phyloP scores from a whole-genome alignment of 108 stramenopile species.

The Pseudonitzschia delicatissima region DNA sequence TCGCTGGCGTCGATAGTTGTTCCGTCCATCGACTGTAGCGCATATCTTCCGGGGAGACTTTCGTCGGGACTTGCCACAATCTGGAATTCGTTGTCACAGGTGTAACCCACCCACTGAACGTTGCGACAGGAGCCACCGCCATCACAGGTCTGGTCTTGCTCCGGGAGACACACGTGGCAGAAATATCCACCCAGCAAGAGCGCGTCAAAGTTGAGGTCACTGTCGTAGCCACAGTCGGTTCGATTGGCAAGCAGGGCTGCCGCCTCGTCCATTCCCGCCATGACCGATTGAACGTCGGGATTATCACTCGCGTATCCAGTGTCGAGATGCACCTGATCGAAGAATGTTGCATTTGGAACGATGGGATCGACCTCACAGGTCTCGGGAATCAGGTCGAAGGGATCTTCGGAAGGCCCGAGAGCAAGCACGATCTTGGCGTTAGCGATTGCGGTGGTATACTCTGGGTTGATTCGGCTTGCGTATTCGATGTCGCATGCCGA shows the following conservation, averaged over 20 bases:
- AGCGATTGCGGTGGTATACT: neutral
- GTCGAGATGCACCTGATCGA: constrained; percentile 49
- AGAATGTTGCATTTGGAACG: constrained; percentile 34
- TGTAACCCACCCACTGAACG: constrained; percentile 38
- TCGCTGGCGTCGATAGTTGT: neutral
- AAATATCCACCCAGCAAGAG: constrained; percentile 51
- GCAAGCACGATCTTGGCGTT: neutral
- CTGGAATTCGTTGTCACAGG: constrained; percentile 41
- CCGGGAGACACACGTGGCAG: constrained; percentile 41
- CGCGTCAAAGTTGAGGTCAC: constrained; percentile 50
- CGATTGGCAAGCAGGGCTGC: constrained; percentile 43
- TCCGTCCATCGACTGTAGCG: neutral
- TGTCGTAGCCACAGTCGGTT: constrained; percentile 47
- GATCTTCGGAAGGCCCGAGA: neutral
- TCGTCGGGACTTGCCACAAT: constrained; percentile 1
- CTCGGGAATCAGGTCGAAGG: constrained; percentile 20
- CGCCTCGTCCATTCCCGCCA: constrained; percentile 45
- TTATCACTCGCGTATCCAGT: constrained; percentile 45
- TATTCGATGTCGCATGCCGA: constrained; percentile 5
- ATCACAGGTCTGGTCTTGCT: constrained; percentile 10
- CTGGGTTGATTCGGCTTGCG: constrained; percentile 16
- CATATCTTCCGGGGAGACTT: neutral
- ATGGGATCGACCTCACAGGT: constrained; percentile 26
- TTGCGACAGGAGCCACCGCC: constrained; percentile 22
- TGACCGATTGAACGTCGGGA: constrained; percentile 38